Percentiles rank a stretch among this genome's conserved stretches.
Conservation (phyloP, 768 basidiomycete genomes). For the Suillus weaverae region DNA sequence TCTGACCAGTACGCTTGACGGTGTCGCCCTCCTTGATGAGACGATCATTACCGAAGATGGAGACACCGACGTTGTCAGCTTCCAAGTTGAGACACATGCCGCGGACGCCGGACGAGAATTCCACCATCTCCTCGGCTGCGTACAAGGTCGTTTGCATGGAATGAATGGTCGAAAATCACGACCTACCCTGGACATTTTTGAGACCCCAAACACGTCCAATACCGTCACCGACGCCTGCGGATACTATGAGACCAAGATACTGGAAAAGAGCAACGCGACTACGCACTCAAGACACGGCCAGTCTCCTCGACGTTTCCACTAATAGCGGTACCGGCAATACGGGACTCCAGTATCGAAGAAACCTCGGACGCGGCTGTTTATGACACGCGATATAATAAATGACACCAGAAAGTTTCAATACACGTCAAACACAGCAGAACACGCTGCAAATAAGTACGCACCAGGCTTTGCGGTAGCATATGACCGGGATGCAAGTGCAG, state of each 20-base stretch:
- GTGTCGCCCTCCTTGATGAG: slow-evolving; percentile 99
- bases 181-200: slow-evolving; percentile 92
- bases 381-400: slow-evolving; percentile 33
- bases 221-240: slow-evolving; percentile 96
- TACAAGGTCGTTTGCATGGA: neutral
- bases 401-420: slow-evolving; percentile 12
- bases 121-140: slow-evolving; percentile 99
- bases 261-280: neutral
- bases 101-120: slow-evolving; percentile 99
- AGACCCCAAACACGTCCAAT: slow-evolving; percentile 99
- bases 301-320: slow-evolving; percentile 98
- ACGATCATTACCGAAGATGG: slow-evolving; percentile 98
- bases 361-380: slow-evolving; percentile 94
- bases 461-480: slow-evolving; percentile 99
- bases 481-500: slow-evolving; percentile 64
- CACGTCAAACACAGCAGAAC: slow-evolving; percentile 16
- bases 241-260: slow-evolving; percentile 10
- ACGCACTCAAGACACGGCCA: slow-evolving; percentile 95
- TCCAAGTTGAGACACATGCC: slow-evolving; percentile 99
- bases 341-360: slow-evolving; percentile 97
- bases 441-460: slow-evolving; percentile 40
- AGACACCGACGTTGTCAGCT: slow-evolving; percentile 99
- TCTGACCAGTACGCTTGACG: slow-evolving; percentile 99
- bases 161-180: slow-evolving; percentile 2
- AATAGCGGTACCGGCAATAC: slow-evolving; percentile 90